phyloP scores from a whole-genome alignment of 345 rosid species.

The Adansonia digitata region DNA sequence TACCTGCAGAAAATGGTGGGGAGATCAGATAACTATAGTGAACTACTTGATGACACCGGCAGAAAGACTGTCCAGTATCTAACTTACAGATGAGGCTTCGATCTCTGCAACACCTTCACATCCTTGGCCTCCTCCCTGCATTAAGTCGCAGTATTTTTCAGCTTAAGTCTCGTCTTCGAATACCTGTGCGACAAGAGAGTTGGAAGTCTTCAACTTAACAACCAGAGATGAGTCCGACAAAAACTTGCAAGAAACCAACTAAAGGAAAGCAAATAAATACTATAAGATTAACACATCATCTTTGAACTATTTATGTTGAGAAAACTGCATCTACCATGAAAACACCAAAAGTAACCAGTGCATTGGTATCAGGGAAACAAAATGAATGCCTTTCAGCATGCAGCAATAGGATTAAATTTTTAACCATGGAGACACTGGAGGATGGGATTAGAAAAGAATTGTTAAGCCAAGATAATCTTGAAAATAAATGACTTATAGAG shows the following conservation, averaged over 20 bases:
- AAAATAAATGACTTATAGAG: too few relatives aligned
- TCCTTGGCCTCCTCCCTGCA: conserved; percentile 93
- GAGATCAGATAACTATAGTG: background rate
- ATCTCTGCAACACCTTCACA: conserved; percentile 97
- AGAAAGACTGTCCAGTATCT: background rate
- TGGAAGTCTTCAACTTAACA: background rate
- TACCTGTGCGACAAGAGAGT: conserved; percentile 42
- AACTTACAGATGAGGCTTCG: conserved; percentile 86
- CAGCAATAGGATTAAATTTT: background rate
- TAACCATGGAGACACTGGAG: background rate
- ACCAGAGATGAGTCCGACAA: background rate
- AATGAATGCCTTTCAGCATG: background rate
- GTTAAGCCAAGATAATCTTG: too few relatives aligned
- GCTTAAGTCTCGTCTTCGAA: conserved; percentile 95
- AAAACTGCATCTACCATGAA: background rate
- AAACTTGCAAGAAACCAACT: background rate
- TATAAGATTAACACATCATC: too few relatives aligned
- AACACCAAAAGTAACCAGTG: too few relatives aligned
- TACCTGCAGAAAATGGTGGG: conserved; percentile 39
- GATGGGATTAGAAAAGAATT: too few relatives aligned
- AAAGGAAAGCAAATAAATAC: too few relatives aligned
- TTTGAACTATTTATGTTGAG: background rate
- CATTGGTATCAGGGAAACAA: background rate
- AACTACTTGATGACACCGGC: background rate
- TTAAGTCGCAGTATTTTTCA: conserved; percentile 71